phyloP scores from a whole-genome alignment of 306 rosid genomes.

The Comarum palustre region DNA sequence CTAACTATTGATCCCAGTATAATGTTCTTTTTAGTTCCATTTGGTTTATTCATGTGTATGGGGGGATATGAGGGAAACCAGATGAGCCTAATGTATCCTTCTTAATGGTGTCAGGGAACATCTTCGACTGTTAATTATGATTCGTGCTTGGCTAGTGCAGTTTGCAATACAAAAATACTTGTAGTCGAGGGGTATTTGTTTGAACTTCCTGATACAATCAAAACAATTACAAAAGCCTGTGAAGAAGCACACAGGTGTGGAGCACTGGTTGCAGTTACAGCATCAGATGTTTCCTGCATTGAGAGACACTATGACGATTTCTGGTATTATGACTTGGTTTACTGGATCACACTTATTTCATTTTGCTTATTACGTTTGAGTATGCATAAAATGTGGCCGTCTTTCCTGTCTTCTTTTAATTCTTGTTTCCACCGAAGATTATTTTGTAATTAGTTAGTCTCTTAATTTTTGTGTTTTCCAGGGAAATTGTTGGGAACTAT shows the following conservation, averaged over 20 bases:
- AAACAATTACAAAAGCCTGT: conserved; percentile 64
- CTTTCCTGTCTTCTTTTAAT: background rate
- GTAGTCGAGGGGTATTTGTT: conserved; percentile 91
- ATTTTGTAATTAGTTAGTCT: conserved; percentile 2
- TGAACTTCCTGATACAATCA: conserved; percentile 83
- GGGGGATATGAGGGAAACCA: background rate
- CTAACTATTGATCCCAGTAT: background rate
- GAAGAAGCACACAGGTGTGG: conserved; percentile 70
- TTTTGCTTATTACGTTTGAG: background rate
- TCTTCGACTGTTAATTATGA: conserved; percentile 74
- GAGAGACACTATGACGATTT: conserved; percentile 82
- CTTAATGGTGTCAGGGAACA: conserved; percentile 62
- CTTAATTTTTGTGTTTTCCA: conserved; percentile 27
- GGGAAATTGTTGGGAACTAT: conserved; percentile 74
- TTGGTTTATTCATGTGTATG: conserved; percentile 6
- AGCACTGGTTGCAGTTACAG: conserved; percentile 85
- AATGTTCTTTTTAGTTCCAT: background rate
- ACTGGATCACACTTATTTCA: conserved; percentile 4
- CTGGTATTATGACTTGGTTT: conserved; percentile 44
- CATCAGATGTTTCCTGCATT: conserved; percentile 89
- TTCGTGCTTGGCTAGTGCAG: conserved; percentile 55
- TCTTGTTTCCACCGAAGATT: background rate
- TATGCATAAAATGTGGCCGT: background rate
- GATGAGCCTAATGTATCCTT: conserved; percentile 31
- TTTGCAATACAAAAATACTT: conserved; percentile 71